Evolutionary conservation across 495 filamentous ascomycete species (phyloP).

Genomic region (Chaetomium tenue): DNA sequence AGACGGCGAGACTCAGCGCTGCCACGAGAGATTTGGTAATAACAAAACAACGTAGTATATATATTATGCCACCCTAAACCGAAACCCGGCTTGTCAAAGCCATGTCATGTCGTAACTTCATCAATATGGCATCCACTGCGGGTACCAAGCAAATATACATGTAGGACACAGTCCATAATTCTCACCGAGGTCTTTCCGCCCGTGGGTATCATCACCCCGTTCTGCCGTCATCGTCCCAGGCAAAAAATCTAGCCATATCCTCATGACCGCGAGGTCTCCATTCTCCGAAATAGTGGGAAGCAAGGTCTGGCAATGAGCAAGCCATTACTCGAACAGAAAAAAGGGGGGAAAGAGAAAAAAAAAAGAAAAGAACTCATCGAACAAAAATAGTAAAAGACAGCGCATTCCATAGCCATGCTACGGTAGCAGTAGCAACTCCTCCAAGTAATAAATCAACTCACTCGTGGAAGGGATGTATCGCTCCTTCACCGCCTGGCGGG

Average conservation of each 20-base stretch:
- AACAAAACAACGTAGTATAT: no score
- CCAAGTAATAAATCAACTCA: neutral
- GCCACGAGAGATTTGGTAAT: no score
- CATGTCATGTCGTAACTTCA: neutral
- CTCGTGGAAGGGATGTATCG: neutral
- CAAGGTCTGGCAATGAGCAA: neutral
- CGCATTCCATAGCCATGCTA: neutral
- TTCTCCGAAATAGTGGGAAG: conserved; percentile 3
- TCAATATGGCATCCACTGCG: neutral
- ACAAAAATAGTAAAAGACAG: neutral
- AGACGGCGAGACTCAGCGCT: neutral
- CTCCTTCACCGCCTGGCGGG: neutral
- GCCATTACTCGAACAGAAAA: neutral
- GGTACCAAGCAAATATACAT: neutral
- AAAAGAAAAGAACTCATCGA: neutral
- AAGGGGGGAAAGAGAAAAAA: no score
- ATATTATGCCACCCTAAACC: neutral
- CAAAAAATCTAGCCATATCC: neutral
- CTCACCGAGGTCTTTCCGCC: neutral
- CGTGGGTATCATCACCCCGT: neutral
- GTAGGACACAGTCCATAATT: neutral
- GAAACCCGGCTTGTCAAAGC: neutral
- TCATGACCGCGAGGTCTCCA: conserved; percentile 11
- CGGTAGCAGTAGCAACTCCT: neutral
- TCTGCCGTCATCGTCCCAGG: neutral